Evolutionary conservation across 148 eudicot species (phyloP).

Genomic region (Beta vulgaris): DNA sequence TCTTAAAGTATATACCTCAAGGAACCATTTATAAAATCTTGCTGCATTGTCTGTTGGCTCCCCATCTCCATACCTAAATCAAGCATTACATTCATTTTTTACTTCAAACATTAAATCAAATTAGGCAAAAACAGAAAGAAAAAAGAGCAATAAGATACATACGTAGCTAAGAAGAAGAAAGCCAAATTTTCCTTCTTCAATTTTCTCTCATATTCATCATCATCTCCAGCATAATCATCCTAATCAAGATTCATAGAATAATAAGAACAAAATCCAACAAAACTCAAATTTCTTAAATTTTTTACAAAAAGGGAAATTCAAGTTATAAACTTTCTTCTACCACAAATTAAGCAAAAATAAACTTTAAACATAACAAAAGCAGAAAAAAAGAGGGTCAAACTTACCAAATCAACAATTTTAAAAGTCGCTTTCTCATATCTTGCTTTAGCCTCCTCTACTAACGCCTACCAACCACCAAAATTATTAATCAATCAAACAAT

Average conservation of each 20-base stretch:
- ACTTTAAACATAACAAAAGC: background rate
- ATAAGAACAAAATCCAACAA: background rate
- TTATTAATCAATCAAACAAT: background rate
- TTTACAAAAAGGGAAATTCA: too few relatives aligned
- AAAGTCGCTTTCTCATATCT: constrained; percentile 86
- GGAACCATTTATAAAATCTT: constrained; percentile 89
- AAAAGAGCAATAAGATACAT: constrained; percentile 26
- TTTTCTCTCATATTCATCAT: constrained; percentile 82
- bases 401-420: constrained; percentile 82
- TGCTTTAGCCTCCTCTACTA: constrained; percentile 85
- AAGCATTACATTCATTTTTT: constrained; percentile 10
- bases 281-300: background rate
- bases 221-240: constrained; percentile 95
- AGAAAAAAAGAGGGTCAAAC: constrained; percentile 1
- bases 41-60: constrained; percentile 99
- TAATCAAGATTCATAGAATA: constrained; percentile 18
- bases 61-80: constrained; percentile 91
- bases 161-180: constrained; percentile 93
- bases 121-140: background rate
- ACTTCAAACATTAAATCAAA: constrained; percentile 7
- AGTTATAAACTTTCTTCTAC: background rate
- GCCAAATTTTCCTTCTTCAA: constrained; percentile 76
- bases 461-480: constrained; percentile 52
- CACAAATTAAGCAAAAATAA: background rate
- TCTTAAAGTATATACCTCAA: constrained; percentile 46